phyloP scores from a whole-genome alignment of 192 early-diverging fungal genomes.

The Gonapodya sp. region DNA sequence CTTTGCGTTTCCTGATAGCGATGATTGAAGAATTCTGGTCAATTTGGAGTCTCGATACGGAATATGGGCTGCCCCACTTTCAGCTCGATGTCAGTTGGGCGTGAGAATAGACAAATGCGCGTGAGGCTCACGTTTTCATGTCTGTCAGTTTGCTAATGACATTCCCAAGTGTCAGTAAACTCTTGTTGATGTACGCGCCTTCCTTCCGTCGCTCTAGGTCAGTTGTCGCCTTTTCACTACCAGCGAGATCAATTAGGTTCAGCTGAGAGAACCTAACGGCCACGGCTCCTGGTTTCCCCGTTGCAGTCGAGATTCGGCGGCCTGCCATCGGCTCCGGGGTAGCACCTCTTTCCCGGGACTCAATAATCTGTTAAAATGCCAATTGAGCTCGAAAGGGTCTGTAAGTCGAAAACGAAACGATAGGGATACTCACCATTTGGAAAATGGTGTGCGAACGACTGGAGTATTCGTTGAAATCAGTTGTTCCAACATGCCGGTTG shows the following conservation, averaged over 20 bases:
- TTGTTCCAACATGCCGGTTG: constrained; percentile 79
- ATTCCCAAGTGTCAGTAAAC: constrained; percentile 77
- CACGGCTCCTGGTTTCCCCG: constrained; percentile 17
- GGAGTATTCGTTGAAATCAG: constrained; percentile 86
- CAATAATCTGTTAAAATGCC: constrained; percentile 44
- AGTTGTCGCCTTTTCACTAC: constrained; percentile 83
- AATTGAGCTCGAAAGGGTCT: neutral
- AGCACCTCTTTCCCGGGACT: constrained; percentile 54
- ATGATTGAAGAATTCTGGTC: constrained; percentile 86
- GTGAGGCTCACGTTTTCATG: constrained; percentile 20
- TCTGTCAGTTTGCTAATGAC: constrained; percentile 89
- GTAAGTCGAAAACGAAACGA: constrained; percentile 4
- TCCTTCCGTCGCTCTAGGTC: constrained; percentile 85
- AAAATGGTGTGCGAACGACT: constrained; percentile 95
- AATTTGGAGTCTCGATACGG: constrained; percentile 96
- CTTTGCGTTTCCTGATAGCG: constrained; percentile 79
- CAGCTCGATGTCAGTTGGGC: neutral
- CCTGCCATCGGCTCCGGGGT: neutral
- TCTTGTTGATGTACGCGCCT: constrained; percentile 93
- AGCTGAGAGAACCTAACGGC: constrained; percentile 29
- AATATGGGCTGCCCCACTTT: constrained; percentile 53
- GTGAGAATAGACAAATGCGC: constrained; percentile 1
- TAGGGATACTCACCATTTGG: constrained; percentile 52
- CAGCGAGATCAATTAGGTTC: constrained; percentile 95
- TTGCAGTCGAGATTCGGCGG: constrained; percentile 9